Evolutionary conservation across 345 rosid genomes (phyloP).

Genomic region (Erysimum cheiranthoides): DNA sequence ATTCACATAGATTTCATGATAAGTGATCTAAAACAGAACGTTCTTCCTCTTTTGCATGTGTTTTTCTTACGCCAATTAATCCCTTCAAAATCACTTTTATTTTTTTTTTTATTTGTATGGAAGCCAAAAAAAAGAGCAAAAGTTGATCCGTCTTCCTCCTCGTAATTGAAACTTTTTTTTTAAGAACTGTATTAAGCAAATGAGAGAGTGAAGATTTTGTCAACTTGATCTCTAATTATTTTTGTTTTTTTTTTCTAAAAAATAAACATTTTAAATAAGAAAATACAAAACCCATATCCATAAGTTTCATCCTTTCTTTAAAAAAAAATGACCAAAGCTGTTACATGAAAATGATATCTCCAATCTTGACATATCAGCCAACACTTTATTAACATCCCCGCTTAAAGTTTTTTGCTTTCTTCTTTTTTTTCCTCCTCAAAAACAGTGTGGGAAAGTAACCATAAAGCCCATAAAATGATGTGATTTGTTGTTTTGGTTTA

Average conservation of each 20-base stretch:
- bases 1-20: constrained; percentile 20
- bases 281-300: neutral
- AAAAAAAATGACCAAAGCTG: neutral
- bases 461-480: neutral
- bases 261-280: constrained; percentile 16
- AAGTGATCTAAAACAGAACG: neutral
- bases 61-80: neutral
- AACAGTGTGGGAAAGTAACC: constrained; percentile 15
- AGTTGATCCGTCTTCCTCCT: neutral
- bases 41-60: constrained; percentile 1
- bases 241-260: neutral
- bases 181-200: neutral
- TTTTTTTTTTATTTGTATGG: neutral
- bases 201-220: neutral
- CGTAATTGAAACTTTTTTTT: neutral
- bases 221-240: neutral
- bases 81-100: neutral
- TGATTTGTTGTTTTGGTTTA: neutral
- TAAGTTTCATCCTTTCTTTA: neutral
- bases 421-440: neutral
- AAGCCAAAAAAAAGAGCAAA: neutral
- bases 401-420: neutral
- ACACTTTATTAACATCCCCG: neutral
- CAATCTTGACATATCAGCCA: neutral
- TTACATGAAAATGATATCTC: neutral